Evolutionary conservation across 257 asterid species (phyloP), one percentile per base, ranked within the genome.

Genomic region (Perilla frutescens): DNA sequence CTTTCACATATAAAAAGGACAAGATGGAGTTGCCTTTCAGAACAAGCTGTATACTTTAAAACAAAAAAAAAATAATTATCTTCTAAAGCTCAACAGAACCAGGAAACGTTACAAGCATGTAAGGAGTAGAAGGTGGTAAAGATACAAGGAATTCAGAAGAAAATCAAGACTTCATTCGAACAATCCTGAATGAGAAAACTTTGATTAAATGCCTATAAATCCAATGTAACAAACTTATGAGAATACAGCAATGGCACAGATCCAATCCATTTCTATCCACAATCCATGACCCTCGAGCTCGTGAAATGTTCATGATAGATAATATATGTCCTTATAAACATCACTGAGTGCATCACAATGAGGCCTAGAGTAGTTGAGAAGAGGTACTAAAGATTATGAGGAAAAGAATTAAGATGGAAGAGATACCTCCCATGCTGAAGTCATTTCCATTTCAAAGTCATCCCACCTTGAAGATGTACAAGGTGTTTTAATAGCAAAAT

Each of bases 391-490:
- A 67, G 53, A 45, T 12, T 8, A 9, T 43, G 36, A 12, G 64
- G 54, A 43, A 20, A 76, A 56, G n/a, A 54, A 61, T 34, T 20
- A 45, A 72, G 51, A 55, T 10, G 66, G 64, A 77, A 61, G 72
- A 76, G 68, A 80, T 82, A 90, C 99, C 93, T 94, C 97, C 98
- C 99, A 94, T 20, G 99, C 96, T 36, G 91, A 90, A 68, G 91
- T 86, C 99, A 94, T 94, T 88, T 94, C 98, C 71, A 81, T 61
- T 44, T 88, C 95, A 58, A 90, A 94, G 74, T 87, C 96, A 39
- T 85, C 90, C 98, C 98, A 91, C 88, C 98, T 88, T 34, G 93
- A 83, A 77, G 97, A 91, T 63, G 96, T 81, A 72, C 89, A 87
- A 65, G 96, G 97, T 41, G 97, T 91, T 76, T 82, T 85, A 31